Base-by-base conservation (phyloP, 2,329 filamentous ascomycete species). In the Aspergillus amoenus region DNA sequence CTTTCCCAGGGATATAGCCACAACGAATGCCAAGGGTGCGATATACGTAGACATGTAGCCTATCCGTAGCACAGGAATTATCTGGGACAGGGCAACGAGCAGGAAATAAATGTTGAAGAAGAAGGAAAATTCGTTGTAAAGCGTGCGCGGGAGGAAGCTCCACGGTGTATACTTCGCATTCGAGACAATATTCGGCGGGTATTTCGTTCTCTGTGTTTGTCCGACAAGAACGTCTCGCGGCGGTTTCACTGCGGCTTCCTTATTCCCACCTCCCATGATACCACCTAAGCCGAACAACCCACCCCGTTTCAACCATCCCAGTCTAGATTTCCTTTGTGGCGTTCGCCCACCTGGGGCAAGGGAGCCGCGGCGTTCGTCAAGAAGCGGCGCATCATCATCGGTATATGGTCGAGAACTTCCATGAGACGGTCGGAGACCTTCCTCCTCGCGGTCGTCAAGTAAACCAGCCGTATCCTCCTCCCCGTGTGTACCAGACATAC, bases 91-190 rank as follows among this genome's bases (percentile, higher is more conserved):
- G 6, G 94, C 95, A 49, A 99, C 94, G 24, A 97, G 86, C 55
- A 99, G 81, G 73, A 99, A 99, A 73, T 99, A 99, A 81, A 97
- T 91, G 82, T 99, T 99, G 82, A 99, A 96, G 78, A 99, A 99
- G 80, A 97, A 99, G 58, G 93, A 97, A 73, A 99, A 99, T 72
- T 99, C 94, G 77, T 97, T 97, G 77, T 97, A 99, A 21, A 99
- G 81, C 0, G 94, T 99, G 52, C 93, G 82, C 2, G 95, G 95
- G 13, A 99, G 82, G 75, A 99, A 99, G 52, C 90, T 96, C 79
- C 93, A 88, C 1, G 93, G 87, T 30, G 93, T 97, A 74, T 99
- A 99, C 81, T 97, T 99, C 55, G 94, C 93, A 72, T 99, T 97
- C 37, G 93, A 97, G 48, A 99, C 85, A 56, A 91, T 84, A 74